Base-by-base conservation (phyloP, 1,284 basidiomycete genomes). In the Cerrena zonata region DNA sequence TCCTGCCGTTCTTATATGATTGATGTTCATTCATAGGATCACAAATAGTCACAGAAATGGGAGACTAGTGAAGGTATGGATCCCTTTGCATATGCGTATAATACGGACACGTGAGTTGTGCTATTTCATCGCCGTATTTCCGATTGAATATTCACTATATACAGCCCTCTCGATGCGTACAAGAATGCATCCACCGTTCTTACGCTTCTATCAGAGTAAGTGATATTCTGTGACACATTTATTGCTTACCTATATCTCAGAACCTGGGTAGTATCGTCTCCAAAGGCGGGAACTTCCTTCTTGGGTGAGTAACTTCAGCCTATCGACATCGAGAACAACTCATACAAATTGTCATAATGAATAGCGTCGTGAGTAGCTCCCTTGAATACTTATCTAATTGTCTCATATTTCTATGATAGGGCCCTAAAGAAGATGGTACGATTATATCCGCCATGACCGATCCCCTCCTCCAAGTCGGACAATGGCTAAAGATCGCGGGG, bases 21-120 rank as follows among this genome's bases (percentile, higher is more conserved):
- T 12, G 23, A 19, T 34, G 18, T 41, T 43, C 19, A 15, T 27
- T 45, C 7, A 42, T 22, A 10, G 10, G n/a, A 19, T 5, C 41
- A 15, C 41, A 5, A 22, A 5, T 34, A 80, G 45, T 68, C 73
- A 0, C 63, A 65, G 36, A 71, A 68, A 48, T 83, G 81, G 81
- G 81, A 83, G 60, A 79, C 73, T 18, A 79, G 65, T 39, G 78
- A 77, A 52, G 78, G 78, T 21, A 69, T 77, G 66, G 73, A 77
- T 50, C 76, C 77, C 0, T 67, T 60, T 47, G 76, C 73, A 48
- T 78, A 74, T 40, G 56, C 56, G 4, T 58, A 55, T 48, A 58
- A 58, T 39, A 52, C 47, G 23, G 57, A 55, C 42, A 58, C 57
- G 58, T 62, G 43, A 19, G 52, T 38, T n/a, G n/a, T n/a, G n/a